These are phyloP conservation scores for Colletotrichum agaves DNA, from an alignment of 2,329 filamentous ascomycete species.

Conservation along the genomic window DNA sequence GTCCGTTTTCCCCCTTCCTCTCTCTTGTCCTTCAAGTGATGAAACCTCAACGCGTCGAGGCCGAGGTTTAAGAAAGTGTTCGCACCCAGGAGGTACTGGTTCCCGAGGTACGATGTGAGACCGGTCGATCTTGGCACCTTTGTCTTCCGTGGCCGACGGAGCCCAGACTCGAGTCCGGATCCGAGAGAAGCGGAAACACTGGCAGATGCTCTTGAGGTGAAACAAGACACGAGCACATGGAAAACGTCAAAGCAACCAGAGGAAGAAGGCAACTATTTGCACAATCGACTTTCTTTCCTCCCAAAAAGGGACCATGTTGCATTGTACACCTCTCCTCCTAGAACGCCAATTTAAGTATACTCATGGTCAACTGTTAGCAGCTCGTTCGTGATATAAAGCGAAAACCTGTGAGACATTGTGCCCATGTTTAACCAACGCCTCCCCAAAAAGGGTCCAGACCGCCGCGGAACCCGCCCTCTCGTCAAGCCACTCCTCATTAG, in stretches of 20 bases:
- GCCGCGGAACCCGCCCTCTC: constrained; percentile 24
- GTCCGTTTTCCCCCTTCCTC: background rate
- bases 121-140: background rate
- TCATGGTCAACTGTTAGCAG: background rate
- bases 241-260: constrained; percentile 1
- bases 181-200: background rate
- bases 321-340: constrained; percentile 1
- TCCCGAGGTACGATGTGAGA: background rate
- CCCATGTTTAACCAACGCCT: constrained; percentile 19
- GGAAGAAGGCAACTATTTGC: background rate
- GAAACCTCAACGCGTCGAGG: constrained; percentile 1
- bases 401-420: constrained; percentile 2
- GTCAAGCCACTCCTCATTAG: constrained; percentile 29
- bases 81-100: too few relatives aligned
- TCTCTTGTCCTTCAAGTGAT: background rate
- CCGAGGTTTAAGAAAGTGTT: background rate
- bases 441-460: constrained; percentile 23
- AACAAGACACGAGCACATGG: constrained; percentile 23
- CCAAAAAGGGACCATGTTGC: background rate
- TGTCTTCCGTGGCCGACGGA: background rate
- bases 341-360: constrained; percentile 25
- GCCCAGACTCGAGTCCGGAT: background rate
- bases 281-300: constrained; percentile 1
- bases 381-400: background rate
- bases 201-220: constrained; percentile 5